Percentiles rank a stretch among this genome's conserved stretches.
Evolutionary conservation across 2,329 filamentous ascomycete genomes (phyloP).

Genomic region (Teratosphaeria nubilosa): DNA sequence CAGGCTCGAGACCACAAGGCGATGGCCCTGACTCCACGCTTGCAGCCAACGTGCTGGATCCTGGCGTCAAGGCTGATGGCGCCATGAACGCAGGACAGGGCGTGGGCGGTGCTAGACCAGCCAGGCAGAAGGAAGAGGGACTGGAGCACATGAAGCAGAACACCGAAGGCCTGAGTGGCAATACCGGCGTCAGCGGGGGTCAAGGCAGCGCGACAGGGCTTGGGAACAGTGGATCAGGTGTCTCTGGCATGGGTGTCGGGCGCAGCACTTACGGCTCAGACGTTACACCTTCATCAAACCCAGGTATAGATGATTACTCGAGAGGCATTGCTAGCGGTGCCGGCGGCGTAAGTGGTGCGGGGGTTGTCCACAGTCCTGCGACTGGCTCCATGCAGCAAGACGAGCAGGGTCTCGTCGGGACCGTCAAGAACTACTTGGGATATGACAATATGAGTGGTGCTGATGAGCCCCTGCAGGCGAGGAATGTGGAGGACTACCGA

Average conservation of each 20-base stretch:
- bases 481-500: neutral
- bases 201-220: neutral
- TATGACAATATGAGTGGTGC: conserved; percentile 3
- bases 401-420: conserved; percentile 10
- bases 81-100: conserved; percentile 2
- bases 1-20: neutral
- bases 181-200: neutral
- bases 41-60: conserved; percentile 7
- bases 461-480: neutral
- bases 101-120: conserved; percentile 4
- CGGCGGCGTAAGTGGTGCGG: conserved; percentile 13
- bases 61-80: conserved; percentile 6
- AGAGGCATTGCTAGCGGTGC: neutral
- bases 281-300: neutral
- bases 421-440: conserved; percentile 14
- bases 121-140: conserved; percentile 3
- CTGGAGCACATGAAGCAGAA: conserved; percentile 5
- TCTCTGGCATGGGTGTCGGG: neutral
- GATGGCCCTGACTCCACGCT: conserved; percentile 4
- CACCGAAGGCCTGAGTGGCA: neutral
- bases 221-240: neutral
- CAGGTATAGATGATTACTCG: neutral
- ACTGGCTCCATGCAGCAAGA: conserved; percentile 3
- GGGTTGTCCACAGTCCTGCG: conserved; percentile 12
- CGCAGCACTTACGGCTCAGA: neutral